Base-by-base conservation (phyloP, 495 filamentous ascomycete species). In the Platismatia glauca region DNA sequence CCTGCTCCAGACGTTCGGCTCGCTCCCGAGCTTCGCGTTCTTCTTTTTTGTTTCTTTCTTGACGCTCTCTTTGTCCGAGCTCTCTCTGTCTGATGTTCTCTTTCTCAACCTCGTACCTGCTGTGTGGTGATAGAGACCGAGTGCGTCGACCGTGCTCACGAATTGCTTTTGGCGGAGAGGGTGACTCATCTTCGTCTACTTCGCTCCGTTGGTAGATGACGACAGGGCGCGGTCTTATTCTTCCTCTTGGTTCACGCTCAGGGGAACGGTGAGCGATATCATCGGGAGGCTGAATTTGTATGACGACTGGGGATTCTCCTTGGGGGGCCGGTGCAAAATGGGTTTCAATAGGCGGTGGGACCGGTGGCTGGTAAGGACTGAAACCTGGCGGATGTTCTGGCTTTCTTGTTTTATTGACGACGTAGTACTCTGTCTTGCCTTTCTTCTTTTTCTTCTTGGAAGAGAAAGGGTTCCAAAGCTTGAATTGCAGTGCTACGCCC, bases 1-100 rank as follows among this genome's bases (percentile, higher is more conserved):
- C 34, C 44, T 60, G 60, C 16, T 41, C 57, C 55, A 56, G 3
- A 41, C 15, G 41, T 44, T 44, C n/a, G 34, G 64, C 64, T n/a
- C 64, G 59, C 16, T 59, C 37, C 34, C 31, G 64, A 43, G 64
- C 64, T 59, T 60, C 60, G 12, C 44, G 64, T 57, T 66, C 55
- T 52, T 33, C 27, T 4, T 58, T 41, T 33, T 38, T 34, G n/a
- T 13, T 27, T 29, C 55, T 53, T 27, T 16, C 50, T n/a, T 7
- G 15, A 13, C 24, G 27, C 34, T 55, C 57, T 39, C 53, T 29
- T 9, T 55, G 33, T 35, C 24, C 15, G 39, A 57, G 57, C 35
- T 59, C 50, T 33, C 35, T 52, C 43, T 52, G 11, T 16, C 48
- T 48, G 20, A 48, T 44, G 11, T 12, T 34, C 57, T 59, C 46